Evolutionary conservation across 495 filamentous ascomycete genomes (phyloP), one percentile per base, ranked within the genome.

Genomic region (Talaromyces liani): DNA sequence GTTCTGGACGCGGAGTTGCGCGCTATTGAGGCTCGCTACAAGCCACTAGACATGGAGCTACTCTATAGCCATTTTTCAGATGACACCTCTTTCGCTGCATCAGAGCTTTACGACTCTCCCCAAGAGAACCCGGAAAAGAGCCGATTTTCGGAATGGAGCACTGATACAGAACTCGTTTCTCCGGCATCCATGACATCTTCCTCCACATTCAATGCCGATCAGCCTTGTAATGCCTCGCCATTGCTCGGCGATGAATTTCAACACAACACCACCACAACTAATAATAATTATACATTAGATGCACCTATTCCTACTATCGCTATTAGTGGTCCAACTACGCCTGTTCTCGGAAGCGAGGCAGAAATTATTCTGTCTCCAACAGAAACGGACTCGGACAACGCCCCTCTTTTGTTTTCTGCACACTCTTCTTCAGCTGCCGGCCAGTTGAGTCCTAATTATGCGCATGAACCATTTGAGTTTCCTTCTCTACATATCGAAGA

Each of bases 61-160:
- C 66, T 73, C 12, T 72, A 65, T 31, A 81, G 77, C 62, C 73
- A 75, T 62, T 80, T 80, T 56, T 81, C 79, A 5, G 74, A 74
- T 60, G 69, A 77, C 63, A 80, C 72, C 2, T 75, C 77, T 51
- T 71, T 70, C 20, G 73, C 73, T 27, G 77, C 74, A 9, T 75
- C 74, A 24, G 51, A 65, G 8, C 56, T 68, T 25, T 65, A 63
- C 56, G 56, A 60, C 54, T 64, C 56, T 41, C 20, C 39, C 6
- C 65, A 68, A 10, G 70, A 72, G 5, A 20, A 65, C 6, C 67
- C 63, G 12, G 76, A 80, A 54, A 66, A 61, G 62, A 81, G 77
- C 60, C 77, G 71, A n/a, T 81, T 81, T 60, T 81, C 78, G 0
- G 74, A 79, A 69, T 81, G 78, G 78, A 79, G 77, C 58, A 74